Base-by-base conservation (phyloP, 345 rosid species). In the Lenwebbia sp. region DNA sequence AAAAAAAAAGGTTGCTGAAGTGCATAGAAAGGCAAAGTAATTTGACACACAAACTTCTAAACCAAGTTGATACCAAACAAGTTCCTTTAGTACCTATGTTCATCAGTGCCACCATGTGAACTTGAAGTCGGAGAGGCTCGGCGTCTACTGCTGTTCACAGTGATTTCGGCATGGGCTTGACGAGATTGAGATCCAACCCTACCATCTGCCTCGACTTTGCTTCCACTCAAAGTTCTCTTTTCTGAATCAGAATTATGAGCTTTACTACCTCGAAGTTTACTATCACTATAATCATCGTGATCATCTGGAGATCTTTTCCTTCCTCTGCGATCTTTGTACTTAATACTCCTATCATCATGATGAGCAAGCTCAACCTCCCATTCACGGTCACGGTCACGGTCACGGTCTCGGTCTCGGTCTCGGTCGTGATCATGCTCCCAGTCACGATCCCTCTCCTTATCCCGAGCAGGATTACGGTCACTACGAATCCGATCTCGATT, bases 301-400 rank as follows among this genome's bases (percentile, higher is more conserved):
- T 94, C 95, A 83, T 93, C 95, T 15, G 95, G 95, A 86, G 98
- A 94, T 87, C 93, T 93, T 88, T 93, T 95, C 87, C 88, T 90
- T 87, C 91, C 95, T 89, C 92, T 93, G 86, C 90, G 89, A 82
- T 92, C 98, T 85, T 90, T 96, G 88, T 89, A 90, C 87, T 93
- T 92, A 52, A 85, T 89, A 88, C 90, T 90, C 37, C 90, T 90
- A 76, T 95, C 98, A 90, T 95, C 98, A 83, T 95, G 93, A 82
- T 76, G 89, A 70, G 90, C 92, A 62, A 84, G 13, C 83, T 96
- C 96, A 83, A 82, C 65, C 52, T 93, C 94, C 58, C 88, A 85
- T 10, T 89, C 93, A 33, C 89, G 83, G 17, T 88, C 90, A 19
- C 82, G 88, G 47, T 88, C 92, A 85, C 83, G 76, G 49, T 89